phyloP scores from a whole-genome alignment of 1,284 basidiomycete genomes.

The Pascua sp. region DNA sequence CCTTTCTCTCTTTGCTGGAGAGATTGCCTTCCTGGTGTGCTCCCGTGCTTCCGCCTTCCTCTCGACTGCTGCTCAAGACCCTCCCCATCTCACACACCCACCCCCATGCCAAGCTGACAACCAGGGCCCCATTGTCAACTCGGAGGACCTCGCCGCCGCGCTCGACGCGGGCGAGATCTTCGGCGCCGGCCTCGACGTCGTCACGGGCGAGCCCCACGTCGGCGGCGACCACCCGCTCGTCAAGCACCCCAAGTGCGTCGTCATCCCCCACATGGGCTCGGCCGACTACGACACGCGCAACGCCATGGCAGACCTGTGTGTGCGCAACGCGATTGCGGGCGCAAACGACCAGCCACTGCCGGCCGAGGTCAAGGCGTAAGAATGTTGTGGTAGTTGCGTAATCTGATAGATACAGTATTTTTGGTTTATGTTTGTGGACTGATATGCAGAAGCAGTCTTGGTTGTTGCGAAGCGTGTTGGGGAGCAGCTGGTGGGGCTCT shows the following conservation, averaged over 20 bases:
- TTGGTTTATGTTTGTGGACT: too few species aligned
- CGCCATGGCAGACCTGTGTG: constrained; percentile 70
- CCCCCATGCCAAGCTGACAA: background rate
- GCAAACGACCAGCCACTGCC: constrained; percentile 30
- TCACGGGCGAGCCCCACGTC: constrained; percentile 86
- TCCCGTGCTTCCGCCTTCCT: background rate
- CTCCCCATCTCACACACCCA: too few species aligned
- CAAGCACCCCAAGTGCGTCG: constrained; percentile 52
- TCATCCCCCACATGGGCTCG: constrained; percentile 86
- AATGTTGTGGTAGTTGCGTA: too few species aligned
- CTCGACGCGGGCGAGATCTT: constrained; percentile 73
- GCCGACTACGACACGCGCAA: constrained; percentile 79
- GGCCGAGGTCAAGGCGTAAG: constrained; percentile 38
- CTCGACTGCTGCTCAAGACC: too few species aligned
- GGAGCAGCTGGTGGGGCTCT: too few species aligned
- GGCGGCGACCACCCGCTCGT: constrained; percentile 71
- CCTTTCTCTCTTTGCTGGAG: too few species aligned
- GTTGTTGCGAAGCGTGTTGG: too few species aligned
- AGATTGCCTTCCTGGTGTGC: too few species aligned
- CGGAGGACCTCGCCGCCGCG: constrained; percentile 77
- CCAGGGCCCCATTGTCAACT: constrained; percentile 71
- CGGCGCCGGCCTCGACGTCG: constrained; percentile 89
- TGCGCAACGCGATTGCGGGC: constrained; percentile 37
- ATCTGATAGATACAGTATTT: too few species aligned
- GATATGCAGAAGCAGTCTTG: too few species aligned